Evolutionary conservation across 306 rosid genomes (phyloP).

Genomic region (Morella rubra): DNA sequence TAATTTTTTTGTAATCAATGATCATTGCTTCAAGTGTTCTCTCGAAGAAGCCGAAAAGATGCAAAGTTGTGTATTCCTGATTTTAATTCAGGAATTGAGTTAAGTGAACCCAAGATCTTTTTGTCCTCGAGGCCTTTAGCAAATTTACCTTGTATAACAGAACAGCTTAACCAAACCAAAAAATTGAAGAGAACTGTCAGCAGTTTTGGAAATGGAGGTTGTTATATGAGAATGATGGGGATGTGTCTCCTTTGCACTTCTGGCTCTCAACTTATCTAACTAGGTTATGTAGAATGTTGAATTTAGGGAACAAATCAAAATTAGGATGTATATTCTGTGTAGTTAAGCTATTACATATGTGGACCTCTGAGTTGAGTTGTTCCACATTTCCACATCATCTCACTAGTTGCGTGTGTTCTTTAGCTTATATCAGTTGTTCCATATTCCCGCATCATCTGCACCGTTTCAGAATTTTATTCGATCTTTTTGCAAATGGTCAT

Average conservation of each 20-base stretch:
- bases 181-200: background rate
- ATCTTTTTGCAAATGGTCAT: background rate
- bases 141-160: too few species aligned
- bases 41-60: too few species aligned
- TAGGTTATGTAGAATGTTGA: background rate
- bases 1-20: too few species aligned
- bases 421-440: background rate
- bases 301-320: background rate
- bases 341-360: background rate
- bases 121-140: too few species aligned
- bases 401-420: background rate
- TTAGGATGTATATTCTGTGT: background rate
- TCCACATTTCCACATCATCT: background rate
- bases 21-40: too few species aligned
- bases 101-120: too few species aligned
- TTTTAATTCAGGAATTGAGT: too few species aligned
- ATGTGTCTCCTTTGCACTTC: background rate
- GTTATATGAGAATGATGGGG: background rate
- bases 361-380: background rate
- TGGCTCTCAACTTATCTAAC: background rate
- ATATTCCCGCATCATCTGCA: background rate
- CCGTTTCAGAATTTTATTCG: background rate
- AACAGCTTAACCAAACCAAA: too few species aligned
- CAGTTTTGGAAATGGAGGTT: background rate
- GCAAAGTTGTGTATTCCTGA: too few species aligned